Base-by-base conservation (phyloP, 2,329 filamentous ascomycete species). In the Aureobasidium sp. region DNA sequence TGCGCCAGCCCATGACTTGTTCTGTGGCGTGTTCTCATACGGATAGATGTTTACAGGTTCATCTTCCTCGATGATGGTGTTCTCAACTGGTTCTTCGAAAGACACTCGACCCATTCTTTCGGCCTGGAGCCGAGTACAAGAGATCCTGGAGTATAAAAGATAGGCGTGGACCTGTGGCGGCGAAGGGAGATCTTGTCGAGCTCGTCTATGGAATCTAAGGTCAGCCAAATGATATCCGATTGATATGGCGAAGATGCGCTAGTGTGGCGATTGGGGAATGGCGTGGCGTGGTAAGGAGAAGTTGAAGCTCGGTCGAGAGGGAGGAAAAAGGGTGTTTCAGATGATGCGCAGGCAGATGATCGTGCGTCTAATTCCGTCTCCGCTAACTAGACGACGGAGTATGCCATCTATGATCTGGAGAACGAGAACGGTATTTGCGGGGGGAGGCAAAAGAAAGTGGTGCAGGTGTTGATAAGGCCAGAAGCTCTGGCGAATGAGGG, bases 1-100 rank as follows among this genome's bases (percentile, higher is more conserved):
- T 74, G 93, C 89, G 73, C 92, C 90, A 71, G 93, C 94, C 94
- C 94, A 95, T 68, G 90, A 93, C 75, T 91, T 91, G 80, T 91
- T 91, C 76, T 91, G 87, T 64, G 87, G 79, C 62, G 76, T 78
- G 71, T 83, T 87, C 77, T 94, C 87, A 78, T 94, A 97, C 76
- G 91, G 86, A 86, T 93, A 97, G 69, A 86, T 82, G 69, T 78
- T 78, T 66, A 80, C 79, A 65, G 80, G 74, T 73, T 82, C 79
- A 62, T 62, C 59, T 70, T 85, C 83, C 82, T 75, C 71, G 65
- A 72, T 70, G 70, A 77, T 76, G 70, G 75, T 72, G 71, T 76
- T 69, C 73, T 78, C 77, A 73, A 75, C 77, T 74, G 80, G 74
- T 70, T 80, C 76, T 73, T 75, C 72, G 73, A 80, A 80, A 66